Evolutionary conservation across 2,329 filamentous ascomycete species (phyloP), one percentile per base, ranked within the genome.

Genomic region (Cladosporium sp.): DNA sequence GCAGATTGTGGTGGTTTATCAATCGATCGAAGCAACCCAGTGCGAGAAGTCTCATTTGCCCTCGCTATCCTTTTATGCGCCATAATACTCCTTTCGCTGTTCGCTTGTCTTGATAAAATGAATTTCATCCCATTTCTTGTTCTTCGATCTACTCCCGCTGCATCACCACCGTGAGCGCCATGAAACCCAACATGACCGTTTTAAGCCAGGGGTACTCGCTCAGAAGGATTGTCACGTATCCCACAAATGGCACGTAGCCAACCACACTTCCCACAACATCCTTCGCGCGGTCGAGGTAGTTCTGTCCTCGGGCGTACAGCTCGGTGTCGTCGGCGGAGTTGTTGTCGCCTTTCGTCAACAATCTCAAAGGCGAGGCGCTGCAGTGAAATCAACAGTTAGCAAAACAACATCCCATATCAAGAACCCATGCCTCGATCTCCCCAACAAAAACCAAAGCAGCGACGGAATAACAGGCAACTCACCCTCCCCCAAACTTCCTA

Each of bases 331-430:
- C 92, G 37, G 89, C 88, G 7, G 83, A 72, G 68, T 99, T 99
- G 77, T 97, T 99, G 73, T 99, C 93, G 59, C 93, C 93, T 73
- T 99, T 99, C 29, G 93, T 99, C 51, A 99, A 80, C 17, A 99
- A 81, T 65, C 89, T 73, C 29, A 80, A 68, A 13, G 77, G 75
- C 38, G 71, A 70, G 58, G 66, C 63, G 50, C 75, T 79, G 54
- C 20, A 11, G 12, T 34, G 29, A 4, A 15, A 20, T n/a, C 6
- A 6, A 12, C n/a, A 17, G 22, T 49, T 19, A 52, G 54, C 50
- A 53, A 30, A 20, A 34, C 17, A 18, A 8, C 27, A 17, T 15
- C 22, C 43, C n/a, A 9, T 15, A 13, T 9, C 17, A n/a, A n/a
- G n/a, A n/a, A n/a, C n/a, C n/a, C n/a, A n/a, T n/a, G n/a, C n/a